Base-by-base conservation (phyloP, 495 filamentous ascomycete species). In the Penicillium flavigenum region DNA sequence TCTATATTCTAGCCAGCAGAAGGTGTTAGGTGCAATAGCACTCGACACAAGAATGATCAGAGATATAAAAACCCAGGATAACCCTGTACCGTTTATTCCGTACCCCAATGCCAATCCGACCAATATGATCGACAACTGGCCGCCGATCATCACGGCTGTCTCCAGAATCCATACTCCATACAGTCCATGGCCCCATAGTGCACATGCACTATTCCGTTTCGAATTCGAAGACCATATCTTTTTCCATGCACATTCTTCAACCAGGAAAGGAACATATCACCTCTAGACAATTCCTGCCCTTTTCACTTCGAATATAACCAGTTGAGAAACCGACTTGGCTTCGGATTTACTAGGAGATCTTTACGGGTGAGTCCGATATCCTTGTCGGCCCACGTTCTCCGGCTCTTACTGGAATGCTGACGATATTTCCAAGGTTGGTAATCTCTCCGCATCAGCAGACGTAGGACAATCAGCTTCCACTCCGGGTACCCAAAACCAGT, bases 351-450 rank as follows among this genome's bases (percentile, higher is more conserved):
- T 34, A 16, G 43, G 52, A 54, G 16, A 22, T 47, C 44, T 54
- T 16, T 2, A 36, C 29, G 6, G 24, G 12, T 16, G 36, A 42
- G 49, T 52, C 49, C 36, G 24, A 16, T 14, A 52, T 29, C 52
- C 42, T 46, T 45, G 38, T 43, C 51, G 6, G 34, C 31, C 52
- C 58, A 56, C 52, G 58, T 56, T 60, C 39, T 54, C n/a, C 44
- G 52, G 50, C 44, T 59, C 34, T 46, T n/a, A 42, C 26, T 56
- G 46, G 51, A 51, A 60, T 50, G 51, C 27, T 24, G 58, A 53
- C 38, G 32, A 19, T 31, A 22, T 6, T 29, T 29, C 27, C 27
- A 9, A 29, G 27, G 27, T 9, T 8, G 27, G 7, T 29, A 29
- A 29, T 38, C 27, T 50, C 44, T 52, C 16, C 32, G 32, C 49